Conservation (phyloP, 768 basidiomycete genomes). For the Mycena maculata region DNA sequence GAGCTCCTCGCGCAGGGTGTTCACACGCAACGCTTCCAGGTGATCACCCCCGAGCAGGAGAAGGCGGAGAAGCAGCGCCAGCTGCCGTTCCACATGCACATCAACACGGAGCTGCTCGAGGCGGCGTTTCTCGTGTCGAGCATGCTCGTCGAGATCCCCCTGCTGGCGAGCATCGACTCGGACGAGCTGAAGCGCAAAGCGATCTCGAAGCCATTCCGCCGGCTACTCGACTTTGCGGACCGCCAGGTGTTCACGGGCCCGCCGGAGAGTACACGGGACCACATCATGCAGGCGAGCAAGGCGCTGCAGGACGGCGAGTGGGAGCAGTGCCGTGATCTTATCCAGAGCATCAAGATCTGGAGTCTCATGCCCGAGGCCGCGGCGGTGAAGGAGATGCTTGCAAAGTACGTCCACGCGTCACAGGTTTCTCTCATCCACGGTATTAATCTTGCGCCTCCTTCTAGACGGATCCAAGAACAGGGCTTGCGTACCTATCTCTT, state of each 20-base stretch:
- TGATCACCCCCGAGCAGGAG: slow-evolving; percentile 93
- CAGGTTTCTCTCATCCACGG: slow-evolving; percentile 15
- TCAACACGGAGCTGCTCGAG: slow-evolving; percentile 97
- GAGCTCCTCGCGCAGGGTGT: slow-evolving; percentile 97
- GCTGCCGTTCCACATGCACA: slow-evolving; percentile 99
- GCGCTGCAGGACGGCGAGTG: slow-evolving; percentile 97
- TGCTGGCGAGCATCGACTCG: slow-evolving; percentile 93
- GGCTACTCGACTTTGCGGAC: slow-evolving; percentile 95
- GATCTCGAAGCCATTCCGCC: slow-evolving; percentile 96
- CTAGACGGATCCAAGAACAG: slow-evolving; percentile 99
- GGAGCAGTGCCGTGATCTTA: slow-evolving; percentile 93
- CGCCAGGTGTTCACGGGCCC: slow-evolving; percentile 98
- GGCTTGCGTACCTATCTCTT: slow-evolving; percentile 96
- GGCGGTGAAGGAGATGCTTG: slow-evolving; percentile 93
- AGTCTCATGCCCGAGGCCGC: slow-evolving; percentile 91
- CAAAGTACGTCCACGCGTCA: slow-evolving; percentile 70
- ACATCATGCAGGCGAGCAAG: slow-evolving; percentile 99
- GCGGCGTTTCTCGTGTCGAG: slow-evolving; percentile 98
- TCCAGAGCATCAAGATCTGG: slow-evolving; percentile 98
- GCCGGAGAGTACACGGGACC: slow-evolving; percentile 98
- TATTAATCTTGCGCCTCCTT: slow-evolving; percentile 15
- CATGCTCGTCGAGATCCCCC: slow-evolving; percentile 98
- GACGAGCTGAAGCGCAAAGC: slow-evolving; percentile 94
- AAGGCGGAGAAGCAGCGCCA: slow-evolving; percentile 95
- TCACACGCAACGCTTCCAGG: slow-evolving; percentile 91